Evolutionary conservation across 768 basidiomycete species (phyloP).

Genomic region (Crassisporium funariophilum): DNA sequence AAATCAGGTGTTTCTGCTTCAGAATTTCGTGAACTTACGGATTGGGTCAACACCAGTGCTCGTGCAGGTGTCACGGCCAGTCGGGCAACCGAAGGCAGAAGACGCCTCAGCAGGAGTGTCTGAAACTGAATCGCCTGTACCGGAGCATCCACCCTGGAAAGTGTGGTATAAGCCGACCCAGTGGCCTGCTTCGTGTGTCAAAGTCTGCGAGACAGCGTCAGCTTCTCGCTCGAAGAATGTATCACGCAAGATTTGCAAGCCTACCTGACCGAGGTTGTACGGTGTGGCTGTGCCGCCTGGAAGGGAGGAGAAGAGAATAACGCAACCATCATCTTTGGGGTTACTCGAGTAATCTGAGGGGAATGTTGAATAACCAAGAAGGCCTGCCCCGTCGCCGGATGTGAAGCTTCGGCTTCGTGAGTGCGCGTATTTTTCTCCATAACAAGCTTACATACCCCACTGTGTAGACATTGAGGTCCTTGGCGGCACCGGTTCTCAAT

Average conservation of each 20-base stretch:
- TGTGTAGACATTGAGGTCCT: slow-evolving; percentile 50
- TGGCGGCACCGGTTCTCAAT: slow-evolving; percentile 42
- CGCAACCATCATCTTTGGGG: slow-evolving; percentile 38
- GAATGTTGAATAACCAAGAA: slow-evolving; percentile 40
- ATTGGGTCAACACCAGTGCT: slow-evolving; percentile 39
- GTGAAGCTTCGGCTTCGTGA: no score
- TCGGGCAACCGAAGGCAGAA: slow-evolving; percentile 37
- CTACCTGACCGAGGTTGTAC: slow-evolving; percentile 37
- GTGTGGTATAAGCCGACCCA: slow-evolving; percentile 44
- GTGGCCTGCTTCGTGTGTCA: slow-evolving; percentile 41
- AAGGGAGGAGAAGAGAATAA: slow-evolving; percentile 32
- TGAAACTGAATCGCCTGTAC: slow-evolving; percentile 36
- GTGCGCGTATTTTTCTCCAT: no score
- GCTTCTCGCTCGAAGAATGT: no score
- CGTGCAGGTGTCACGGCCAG: slow-evolving; percentile 33
- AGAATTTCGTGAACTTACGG: slow-evolving; percentile 13
- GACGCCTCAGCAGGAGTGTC: slow-evolving; percentile 42
- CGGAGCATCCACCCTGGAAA: slow-evolving; percentile 37
- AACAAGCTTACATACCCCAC: slow-evolving; percentile 42
- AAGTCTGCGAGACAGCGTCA: no score
- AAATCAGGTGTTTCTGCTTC: not conserved
- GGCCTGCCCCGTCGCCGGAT: slow-evolving; percentile 17
- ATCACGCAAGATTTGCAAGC: no score
- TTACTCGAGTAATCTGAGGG: slow-evolving; percentile 28
- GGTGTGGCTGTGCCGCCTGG: slow-evolving; percentile 31